Evolutionary conservation across 345 rosid species (phyloP), one percentile per base, ranked within the genome.

Genomic region (Lepidium didymum): DNA sequence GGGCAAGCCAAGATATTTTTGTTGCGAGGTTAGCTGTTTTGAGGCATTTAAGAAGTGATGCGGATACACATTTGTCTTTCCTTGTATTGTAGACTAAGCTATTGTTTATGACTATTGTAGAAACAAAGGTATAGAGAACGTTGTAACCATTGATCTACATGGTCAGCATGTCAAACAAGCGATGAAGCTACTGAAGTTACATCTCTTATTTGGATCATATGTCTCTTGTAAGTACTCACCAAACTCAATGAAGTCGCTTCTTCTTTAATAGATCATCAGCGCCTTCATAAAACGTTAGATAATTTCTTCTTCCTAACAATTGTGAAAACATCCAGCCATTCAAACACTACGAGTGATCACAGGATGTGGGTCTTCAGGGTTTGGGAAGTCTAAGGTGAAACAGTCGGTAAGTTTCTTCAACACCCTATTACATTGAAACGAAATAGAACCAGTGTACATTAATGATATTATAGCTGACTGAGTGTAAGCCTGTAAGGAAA

Each of bases 151-250:
- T 62, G 98, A 93, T 80, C 78, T 93, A 72, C 98, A 93, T 52
- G 98, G 98, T 44, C 98, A 93, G 70, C 97, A 90, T 76, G 94
- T 90, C 50, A 88, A 93, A 75, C 86, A 81, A 76, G 96, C 97
- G 53, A 87, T 88, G 91, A 79, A 67, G 76, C 78, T 88, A 62
- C 73, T 93, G 67, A 93, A 93, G 77, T 64, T 84, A 49, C 92
- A 88, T 77, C 89, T 93, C 62, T 69, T 90, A 45, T 65, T 88
- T 19, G 96, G 86, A 74, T 70, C 83, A 31, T 86, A 84, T 51
- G 82, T 73, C 18, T 84, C 81, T 25, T 90, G 98, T 93, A 87
- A 85, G 98, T 69, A 21, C 29, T 45, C 41, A 29, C 3, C 54
- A 38, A 36, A 42, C 42, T 59, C 18, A 58, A 1, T 16, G 38